Percentiles rank a stretch among this genome's conserved stretches.
phyloP scores from a whole-genome alignment of 2,329 filamentous ascomycete species.

The Aureobasidium uvarum region DNA sequence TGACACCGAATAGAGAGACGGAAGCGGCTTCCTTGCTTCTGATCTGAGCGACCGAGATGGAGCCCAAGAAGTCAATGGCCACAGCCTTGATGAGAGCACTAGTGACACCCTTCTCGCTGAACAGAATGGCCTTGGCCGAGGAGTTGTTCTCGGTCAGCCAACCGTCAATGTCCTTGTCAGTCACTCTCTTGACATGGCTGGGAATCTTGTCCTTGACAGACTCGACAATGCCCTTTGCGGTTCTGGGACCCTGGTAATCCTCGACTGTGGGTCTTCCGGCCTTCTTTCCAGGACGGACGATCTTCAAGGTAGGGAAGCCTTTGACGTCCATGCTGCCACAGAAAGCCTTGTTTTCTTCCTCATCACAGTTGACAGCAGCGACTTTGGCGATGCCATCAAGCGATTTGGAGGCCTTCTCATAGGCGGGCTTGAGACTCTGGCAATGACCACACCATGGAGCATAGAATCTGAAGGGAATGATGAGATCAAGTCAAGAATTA shows the following conservation, averaged over 20 bases:
- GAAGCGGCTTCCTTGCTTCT: conserved; percentile 73
- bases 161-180: conserved; percentile 72
- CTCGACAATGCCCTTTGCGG: conserved; percentile 83
- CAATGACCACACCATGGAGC: conserved; percentile 98
- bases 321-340: conserved; percentile 84
- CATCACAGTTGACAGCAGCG: conserved; percentile 91
- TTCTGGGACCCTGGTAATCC: conserved; percentile 83
- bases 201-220: conserved; percentile 83
- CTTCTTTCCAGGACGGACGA: conserved; percentile 81
- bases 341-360: conserved; percentile 84
- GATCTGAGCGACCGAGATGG: conserved; percentile 76
- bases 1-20: conserved; percentile 71
- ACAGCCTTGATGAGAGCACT: conserved; percentile 78
- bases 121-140: conserved; percentile 80
- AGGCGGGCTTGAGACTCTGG: conserved; percentile 90
- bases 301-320: conserved; percentile 95
- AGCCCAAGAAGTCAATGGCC: conserved; percentile 85
- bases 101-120: conserved; percentile 88
- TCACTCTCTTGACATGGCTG: conserved; percentile 80
- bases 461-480: conserved; percentile 65
- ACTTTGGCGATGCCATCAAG: conserved; percentile 93
- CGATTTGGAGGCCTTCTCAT: conserved; percentile 87
- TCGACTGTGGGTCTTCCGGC: conserved; percentile 75
- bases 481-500: conserved; percentile 17
- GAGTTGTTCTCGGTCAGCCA: conserved; percentile 69